These are phyloP conservation scores for Cetraspora pellucida DNA, from an alignment of 192 early-diverging fungal genomes.

Conservation along the genomic window DNA sequence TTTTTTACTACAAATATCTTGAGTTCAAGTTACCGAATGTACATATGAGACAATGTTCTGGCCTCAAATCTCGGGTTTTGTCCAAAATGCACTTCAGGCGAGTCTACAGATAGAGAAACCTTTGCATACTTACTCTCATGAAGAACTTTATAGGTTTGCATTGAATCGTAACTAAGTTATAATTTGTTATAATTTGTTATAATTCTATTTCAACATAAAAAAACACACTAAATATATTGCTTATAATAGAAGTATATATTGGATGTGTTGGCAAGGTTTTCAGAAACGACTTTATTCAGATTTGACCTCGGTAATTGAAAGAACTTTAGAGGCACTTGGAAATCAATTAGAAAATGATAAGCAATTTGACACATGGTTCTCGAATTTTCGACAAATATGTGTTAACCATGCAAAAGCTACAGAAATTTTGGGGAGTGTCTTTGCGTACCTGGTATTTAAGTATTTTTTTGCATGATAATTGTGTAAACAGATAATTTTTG, in stretches of 20 bases:
- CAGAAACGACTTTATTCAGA: constrained; percentile 29
- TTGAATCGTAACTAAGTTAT: too few relatives aligned
- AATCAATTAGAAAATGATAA: constrained; percentile 8
- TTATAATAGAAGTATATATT: constrained; percentile 34
- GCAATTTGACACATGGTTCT: constrained; percentile 10
- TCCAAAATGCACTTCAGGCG: constrained; percentile 16
- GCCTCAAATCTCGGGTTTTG: constrained; percentile 33
- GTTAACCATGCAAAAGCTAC: constrained; percentile 32
- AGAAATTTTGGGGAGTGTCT: constrained; percentile 31
- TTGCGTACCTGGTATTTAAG: constrained; percentile 36
- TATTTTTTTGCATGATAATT: not conserved
- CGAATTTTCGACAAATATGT: constrained; percentile 22
- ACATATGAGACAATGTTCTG: constrained; percentile 30
- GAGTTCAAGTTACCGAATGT: constrained; percentile 18
- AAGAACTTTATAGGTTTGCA: constrained; percentile 37
- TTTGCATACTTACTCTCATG: constrained; percentile 35
- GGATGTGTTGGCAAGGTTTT: constrained; percentile 39
- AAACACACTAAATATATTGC: not conserved
- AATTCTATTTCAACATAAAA: not conserved
- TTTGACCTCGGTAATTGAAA: constrained; percentile 2
- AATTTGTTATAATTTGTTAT: not conserved
- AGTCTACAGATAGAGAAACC: constrained; percentile 26
- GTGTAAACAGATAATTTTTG: not conserved
- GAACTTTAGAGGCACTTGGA: constrained; percentile 12
- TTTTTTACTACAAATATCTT: not conserved